phyloP scores from a whole-genome alignment of 2,329 filamentous ascomycete genomes.

The Aspergillus aculeatus region DNA sequence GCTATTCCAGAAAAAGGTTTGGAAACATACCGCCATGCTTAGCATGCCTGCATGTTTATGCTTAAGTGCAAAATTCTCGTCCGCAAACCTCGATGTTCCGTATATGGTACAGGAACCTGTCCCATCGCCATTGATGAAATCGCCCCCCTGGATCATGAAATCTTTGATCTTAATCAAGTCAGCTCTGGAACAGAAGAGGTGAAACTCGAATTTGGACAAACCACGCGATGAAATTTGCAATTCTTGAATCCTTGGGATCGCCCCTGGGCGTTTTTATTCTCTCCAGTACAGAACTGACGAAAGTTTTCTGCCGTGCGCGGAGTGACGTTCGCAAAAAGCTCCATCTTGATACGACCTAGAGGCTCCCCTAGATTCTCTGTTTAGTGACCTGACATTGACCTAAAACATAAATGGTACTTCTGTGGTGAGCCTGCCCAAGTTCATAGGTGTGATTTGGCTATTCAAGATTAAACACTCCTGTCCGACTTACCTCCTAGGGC shows the following conservation, averaged over 20 bases:
- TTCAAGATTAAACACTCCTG: background rate
- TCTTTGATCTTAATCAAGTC: constrained; percentile 68
- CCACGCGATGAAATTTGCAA: constrained; percentile 89
- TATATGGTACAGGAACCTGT: constrained; percentile 88
- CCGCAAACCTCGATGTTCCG: constrained; percentile 76
- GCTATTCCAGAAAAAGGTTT: constrained; percentile 20
- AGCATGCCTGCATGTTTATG: constrained; percentile 79
- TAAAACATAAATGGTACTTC: background rate
- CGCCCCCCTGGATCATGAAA: constrained; percentile 97
- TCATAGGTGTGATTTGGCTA: background rate
- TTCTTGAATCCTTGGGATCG: constrained; percentile 91
- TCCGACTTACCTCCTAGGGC: constrained; percentile 45
- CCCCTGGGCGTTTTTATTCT: constrained; percentile 74
- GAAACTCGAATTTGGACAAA: constrained; percentile 47
- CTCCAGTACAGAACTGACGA: constrained; percentile 92
- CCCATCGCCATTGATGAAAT: constrained; percentile 91
- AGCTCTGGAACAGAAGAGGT: background rate
- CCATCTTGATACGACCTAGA: constrained; percentile 82
- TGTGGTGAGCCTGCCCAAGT: background rate
- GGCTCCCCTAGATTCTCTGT: constrained; percentile 65
- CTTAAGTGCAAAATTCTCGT: constrained; percentile 82
- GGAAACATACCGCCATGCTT: constrained; percentile 79
- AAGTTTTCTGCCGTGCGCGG: constrained; percentile 96
- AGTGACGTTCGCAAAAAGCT: constrained; percentile 81
- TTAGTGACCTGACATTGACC: background rate